Evolutionary conservation across 345 rosid genomes (phyloP), one percentile per base, ranked within the genome.

Genomic region (Barbarea vulgaris): DNA sequence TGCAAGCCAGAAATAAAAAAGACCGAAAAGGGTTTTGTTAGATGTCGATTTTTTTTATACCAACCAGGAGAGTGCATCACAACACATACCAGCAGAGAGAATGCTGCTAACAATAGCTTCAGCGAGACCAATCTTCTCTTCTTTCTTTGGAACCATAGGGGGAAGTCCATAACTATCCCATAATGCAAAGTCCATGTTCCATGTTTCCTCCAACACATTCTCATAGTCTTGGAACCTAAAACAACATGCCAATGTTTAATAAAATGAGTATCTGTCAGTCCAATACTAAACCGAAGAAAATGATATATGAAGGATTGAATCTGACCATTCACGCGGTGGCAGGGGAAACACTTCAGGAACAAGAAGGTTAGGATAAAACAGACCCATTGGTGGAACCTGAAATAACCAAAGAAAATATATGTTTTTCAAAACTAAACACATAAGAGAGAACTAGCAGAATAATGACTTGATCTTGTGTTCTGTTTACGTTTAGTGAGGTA

Each of bases 311-410:
- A 56, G 51, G 31, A 65, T 81, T 60, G 61, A 88, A 93, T 93
- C 84, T 70, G 28, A 90, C 99, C 99, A 95, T 31, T 91, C 63
- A 33, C 90, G 94, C 28, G 97, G 98, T 48, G 99, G 93, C 34
- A 90, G 87, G 68, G 98, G 91, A 78, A 82, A 90, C 61, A 80
- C 86, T 80, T 92, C 97, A 61, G 99, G 93, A 77, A 92, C 87
- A 61, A 95, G 80, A 76, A 95, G 97, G 47, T 68, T 88, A 64
- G 97, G 99, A 71, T 85, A 87, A 83, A 95, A 89, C 82, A 95
- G 80, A 82, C 97, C 97, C 94, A 92, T 90, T 9, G 99, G 96
- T 71, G 97, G 92, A 69, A 95, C 98, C 98, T 92, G 77, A 66
- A 51, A 65, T 51, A 39, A n/a, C 61, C 73, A 77, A 58, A 28